These are phyloP conservation scores for Epichloe glyceriae DNA, from an alignment of 2,329 filamentous ascomycete genomes.

Conservation along the genomic window DNA sequence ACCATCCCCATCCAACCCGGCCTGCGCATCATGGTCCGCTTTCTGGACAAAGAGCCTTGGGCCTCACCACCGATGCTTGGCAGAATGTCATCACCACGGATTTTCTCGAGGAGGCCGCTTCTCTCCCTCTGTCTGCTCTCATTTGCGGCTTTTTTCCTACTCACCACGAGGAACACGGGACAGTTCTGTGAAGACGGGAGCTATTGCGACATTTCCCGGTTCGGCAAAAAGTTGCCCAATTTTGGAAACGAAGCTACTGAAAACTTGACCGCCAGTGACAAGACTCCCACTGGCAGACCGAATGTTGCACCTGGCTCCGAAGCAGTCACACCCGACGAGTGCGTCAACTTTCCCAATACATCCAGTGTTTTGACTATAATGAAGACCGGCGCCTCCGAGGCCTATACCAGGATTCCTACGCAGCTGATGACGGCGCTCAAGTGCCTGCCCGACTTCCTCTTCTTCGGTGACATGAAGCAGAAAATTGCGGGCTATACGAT, in stretches of 20 bases:
- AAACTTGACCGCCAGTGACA: not conserved
- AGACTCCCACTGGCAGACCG: not conserved
- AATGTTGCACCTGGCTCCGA: slow-evolving; percentile 2
- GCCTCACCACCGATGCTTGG: not conserved
- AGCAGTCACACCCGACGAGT: slow-evolving; percentile 15
- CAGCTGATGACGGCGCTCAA: slow-evolving; percentile 40
- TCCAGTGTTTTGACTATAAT: slow-evolving; percentile 37
- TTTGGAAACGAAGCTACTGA: not conserved
- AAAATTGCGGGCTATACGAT: slow-evolving; percentile 30
- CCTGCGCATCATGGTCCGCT: slow-evolving; percentile 1
- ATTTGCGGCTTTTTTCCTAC: slow-evolving; percentile 18
- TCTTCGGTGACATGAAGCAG: slow-evolving; percentile 46
- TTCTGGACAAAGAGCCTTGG: slow-evolving; percentile 5
- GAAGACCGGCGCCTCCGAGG: slow-evolving; percentile 45
- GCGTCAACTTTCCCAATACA: slow-evolving; percentile 29
- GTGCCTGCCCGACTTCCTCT: slow-evolving; percentile 36
- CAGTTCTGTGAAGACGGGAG: slow-evolving; percentile 17
- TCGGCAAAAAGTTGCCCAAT: slow-evolving; percentile 4
- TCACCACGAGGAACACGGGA: slow-evolving; percentile 19
- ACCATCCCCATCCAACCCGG: not conserved
- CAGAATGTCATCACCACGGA: slow-evolving; percentile 11
- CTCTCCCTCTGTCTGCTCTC: slow-evolving; percentile 15
- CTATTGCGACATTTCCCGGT: slow-evolving; percentile 11
- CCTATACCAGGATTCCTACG: slow-evolving; percentile 37
- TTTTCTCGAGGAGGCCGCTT: slow-evolving; percentile 18